Evolutionary conservation across 805 yeast genomes (phyloP), one percentile per base, ranked within the genome.

Genomic region (Saccharomycopsis capsularis): DNA sequence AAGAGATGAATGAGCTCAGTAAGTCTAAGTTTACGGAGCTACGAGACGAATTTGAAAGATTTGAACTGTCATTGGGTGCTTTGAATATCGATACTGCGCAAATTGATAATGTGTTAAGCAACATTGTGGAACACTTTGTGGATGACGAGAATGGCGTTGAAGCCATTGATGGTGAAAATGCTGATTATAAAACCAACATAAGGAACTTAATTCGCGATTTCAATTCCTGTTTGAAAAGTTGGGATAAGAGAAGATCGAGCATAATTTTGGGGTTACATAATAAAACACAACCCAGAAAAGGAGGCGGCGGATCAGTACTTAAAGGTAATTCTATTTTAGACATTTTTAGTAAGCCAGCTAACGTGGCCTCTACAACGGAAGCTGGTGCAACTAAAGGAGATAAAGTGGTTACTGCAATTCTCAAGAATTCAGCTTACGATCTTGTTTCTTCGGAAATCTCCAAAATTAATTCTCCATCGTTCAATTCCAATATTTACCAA

Each of bases 1-100:
- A 64, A 7, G 55, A 53, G 9, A 59, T 51, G 7, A 42, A 41
- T 25, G 52, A 42, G 5, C 51, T 53, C 9, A 48, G 30, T 29
- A 38, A 24, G 18, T 25, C 40, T 15, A 38, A 22, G 7, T 40
- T 48, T 34, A 40, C 19, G 18, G 50, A 47, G 30, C 23, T 47
- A 18, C 27, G 35, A n/a, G 38, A 24, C 7, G 50, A 47, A 21
- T 41, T 42, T 27, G 15, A 7, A 4, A 34, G 38, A 39, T 42
- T 47, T 36, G 35, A 40, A 3, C 16, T 37, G 6, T 24, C 25
- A 23, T 36, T 37, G 35, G 18, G 37, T 9, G 6, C 27, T 18
- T 9, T 47, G 19, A 39, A 42, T 5, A 15, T 38, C 3, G 30
- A 38, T 19, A 37, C 35, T n/a, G 42, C 35, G 15, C 13, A 43